Evolutionary conservation across 768 basidiomycete species (phyloP).

Genomic region (Amanita inopinata): DNA sequence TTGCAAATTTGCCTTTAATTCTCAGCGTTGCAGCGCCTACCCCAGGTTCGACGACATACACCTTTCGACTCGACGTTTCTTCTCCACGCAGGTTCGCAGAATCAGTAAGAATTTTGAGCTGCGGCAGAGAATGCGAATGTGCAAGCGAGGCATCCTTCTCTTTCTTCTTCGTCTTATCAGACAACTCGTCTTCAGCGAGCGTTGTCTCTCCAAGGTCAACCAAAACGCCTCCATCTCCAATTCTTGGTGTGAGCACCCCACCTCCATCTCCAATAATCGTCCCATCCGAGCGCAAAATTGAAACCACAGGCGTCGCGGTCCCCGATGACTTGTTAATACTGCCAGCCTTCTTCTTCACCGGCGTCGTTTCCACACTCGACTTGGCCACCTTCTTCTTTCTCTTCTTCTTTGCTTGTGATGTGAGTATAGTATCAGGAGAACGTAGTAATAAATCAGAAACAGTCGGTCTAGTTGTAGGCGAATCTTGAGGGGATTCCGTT

Average conservation of each 20-base stretch:
- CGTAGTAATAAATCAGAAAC: conserved; percentile 5
- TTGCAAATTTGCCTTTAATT: conserved; percentile 49
- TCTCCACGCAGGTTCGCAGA: conserved; percentile 8
- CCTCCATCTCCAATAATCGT: conserved; percentile 2
- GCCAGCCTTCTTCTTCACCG: conserved; percentile 4
- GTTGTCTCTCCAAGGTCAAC: neutral
- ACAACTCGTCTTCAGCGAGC: neutral
- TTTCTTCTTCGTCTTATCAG: conserved; percentile 12
- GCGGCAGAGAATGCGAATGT: conserved; percentile 3
- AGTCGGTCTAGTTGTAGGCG: neutral
- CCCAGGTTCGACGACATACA: neutral
- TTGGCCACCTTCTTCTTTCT: conserved; percentile 9
- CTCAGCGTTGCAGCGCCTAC: conserved; percentile 13
- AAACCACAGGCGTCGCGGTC: conserved; percentile 3
- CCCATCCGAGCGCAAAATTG: conserved; percentile 6
- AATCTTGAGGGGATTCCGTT: conserved; percentile 5
- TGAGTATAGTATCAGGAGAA: neutral
- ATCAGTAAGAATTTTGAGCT: conserved; percentile 8
- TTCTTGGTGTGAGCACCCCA: conserved; percentile 5
- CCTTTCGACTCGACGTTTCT: neutral
- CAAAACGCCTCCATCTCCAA: neutral
- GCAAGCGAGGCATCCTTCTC: conserved; percentile 14
- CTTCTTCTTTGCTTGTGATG: conserved; percentile 7
- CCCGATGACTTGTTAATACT: neutral
- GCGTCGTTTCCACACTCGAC: conserved; percentile 7